phyloP scores from a whole-genome alignment of 208 protist species.

The Crithidia expoeki region DNA sequence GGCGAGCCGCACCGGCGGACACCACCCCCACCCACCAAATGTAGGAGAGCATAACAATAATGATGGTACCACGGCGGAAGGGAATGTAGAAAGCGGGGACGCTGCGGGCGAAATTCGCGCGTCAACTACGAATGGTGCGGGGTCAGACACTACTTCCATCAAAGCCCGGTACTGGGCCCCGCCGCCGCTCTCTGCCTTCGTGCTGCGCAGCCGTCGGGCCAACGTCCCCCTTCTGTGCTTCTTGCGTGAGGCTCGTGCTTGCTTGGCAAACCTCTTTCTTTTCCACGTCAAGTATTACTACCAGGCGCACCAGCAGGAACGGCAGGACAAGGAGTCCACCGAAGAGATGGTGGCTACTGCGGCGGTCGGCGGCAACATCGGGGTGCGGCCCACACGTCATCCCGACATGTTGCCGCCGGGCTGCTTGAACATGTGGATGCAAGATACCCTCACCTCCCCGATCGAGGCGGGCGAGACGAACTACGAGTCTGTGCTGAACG shows the following conservation, averaged over 20 bases:
- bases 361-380: conserved; percentile 15
- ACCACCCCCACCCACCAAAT: background rate
- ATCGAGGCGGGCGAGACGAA: background rate
- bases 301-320: conserved; percentile 20
- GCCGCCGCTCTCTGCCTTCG: conserved; percentile 24
- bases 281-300: conserved; percentile 32
- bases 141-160: background rate
- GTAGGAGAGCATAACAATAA: background rate
- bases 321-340: background rate
- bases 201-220: conserved; percentile 47
- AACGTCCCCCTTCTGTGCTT: conserved; percentile 81
- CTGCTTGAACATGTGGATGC: conserved; percentile 29
- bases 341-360: conserved; percentile 1
- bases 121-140: background rate
- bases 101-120: background rate
- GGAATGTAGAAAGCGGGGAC: background rate
- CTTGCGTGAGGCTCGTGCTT: conserved; percentile 62
- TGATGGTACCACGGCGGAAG: background rate
- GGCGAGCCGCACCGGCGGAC: conserved; percentile 24
- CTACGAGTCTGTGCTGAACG: conserved; percentile 32
- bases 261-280: conserved; percentile 31
- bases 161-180: conserved; percentile 28
- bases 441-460: conserved; percentile 6
- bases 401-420: conserved; percentile 16
- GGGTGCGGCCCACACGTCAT: background rate